These are phyloP conservation scores for Calocybe indica DNA, from an alignment of 768 basidiomycete species.

Conservation along the genomic window DNA sequence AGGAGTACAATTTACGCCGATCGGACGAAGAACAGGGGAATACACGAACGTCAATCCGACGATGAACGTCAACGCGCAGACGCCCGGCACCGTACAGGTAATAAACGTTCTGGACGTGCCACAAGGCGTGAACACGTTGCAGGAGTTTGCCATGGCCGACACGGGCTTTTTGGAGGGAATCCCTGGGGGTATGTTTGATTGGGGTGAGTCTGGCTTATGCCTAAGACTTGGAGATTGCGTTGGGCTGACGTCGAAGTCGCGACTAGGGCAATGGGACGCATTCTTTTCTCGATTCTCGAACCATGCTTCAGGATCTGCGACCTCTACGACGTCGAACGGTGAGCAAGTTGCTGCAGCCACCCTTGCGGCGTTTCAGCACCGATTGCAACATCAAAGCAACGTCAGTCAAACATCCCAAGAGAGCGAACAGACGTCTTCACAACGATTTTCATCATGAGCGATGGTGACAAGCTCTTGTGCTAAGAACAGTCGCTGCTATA, in stretches of 20 bases:
- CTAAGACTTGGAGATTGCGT: neutral
- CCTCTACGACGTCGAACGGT: neutral
- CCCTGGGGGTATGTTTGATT: constrained; percentile 83
- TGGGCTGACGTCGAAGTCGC: constrained; percentile 3
- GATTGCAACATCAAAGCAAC: too few species aligned
- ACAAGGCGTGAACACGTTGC: constrained; percentile 46
- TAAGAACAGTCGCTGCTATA: too few species aligned
- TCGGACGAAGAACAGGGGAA: constrained; percentile 31
- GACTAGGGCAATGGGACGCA: constrained; percentile 73
- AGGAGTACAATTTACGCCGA: constrained; percentile 55
- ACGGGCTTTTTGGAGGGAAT: constrained; percentile 71
- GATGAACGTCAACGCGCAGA: constrained; percentile 45
- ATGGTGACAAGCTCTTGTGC: too few species aligned
- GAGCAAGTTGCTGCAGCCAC: too few species aligned
- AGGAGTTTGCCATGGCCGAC: constrained; percentile 63
- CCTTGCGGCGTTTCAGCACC: too few species aligned
- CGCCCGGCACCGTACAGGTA: constrained; percentile 59
- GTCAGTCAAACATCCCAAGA: too few species aligned
- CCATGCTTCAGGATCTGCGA: neutral
- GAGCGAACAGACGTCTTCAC: too few species aligned
- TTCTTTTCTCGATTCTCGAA: constrained; percentile 63
- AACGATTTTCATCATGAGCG: too few species aligned
- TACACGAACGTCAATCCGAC: constrained; percentile 70
- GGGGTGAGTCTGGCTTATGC: constrained; percentile 44
- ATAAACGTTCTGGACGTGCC: constrained; percentile 70